Percentiles rank a stretch among this genome's conserved stretches.
These are phyloP conservation scores for Ganoderma lingzhi DNA, from an alignment of 1,284 basidiomycete species.

Conservation along the genomic window DNA sequence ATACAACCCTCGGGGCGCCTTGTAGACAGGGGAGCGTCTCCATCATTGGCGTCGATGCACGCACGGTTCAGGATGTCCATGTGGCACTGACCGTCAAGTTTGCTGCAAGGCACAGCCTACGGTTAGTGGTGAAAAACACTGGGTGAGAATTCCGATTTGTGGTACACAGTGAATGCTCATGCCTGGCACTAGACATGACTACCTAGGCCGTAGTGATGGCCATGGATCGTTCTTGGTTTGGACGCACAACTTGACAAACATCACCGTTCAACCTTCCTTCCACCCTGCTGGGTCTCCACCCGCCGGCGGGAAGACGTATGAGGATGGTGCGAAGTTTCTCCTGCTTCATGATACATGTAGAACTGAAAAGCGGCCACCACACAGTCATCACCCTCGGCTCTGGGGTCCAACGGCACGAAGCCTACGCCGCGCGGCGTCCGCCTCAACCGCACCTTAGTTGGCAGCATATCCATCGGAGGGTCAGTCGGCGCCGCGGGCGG, in stretches of 20 bases:
- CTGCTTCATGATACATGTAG: neutral
- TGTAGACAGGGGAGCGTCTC: constrained; percentile 56
- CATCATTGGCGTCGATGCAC: constrained; percentile 51
- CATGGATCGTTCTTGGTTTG: constrained; percentile 36
- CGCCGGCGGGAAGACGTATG: constrained; percentile 13
- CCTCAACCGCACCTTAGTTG: constrained; percentile 32
- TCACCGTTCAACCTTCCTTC: constrained; percentile 39
- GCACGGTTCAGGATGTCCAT: constrained; percentile 46
- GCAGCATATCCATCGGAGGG: constrained; percentile 40
- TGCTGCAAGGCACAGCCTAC: constrained; percentile 47
- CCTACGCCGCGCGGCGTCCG: constrained; percentile 46
- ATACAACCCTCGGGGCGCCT: constrained; percentile 45
- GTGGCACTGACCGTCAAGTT: constrained; percentile 47
- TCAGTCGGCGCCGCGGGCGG: constrained; percentile 49
- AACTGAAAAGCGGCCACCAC: neutral
- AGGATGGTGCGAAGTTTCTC: constrained; percentile 24
- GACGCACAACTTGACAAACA: constrained; percentile 39
- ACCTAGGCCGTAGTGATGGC: constrained; percentile 35
- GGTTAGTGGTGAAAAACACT: constrained; percentile 57
- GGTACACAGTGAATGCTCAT: neutral
- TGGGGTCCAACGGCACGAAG: constrained; percentile 55
- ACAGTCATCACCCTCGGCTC: constrained; percentile 50
- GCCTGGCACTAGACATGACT: constrained; percentile 33
- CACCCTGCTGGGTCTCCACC: constrained; percentile 31
- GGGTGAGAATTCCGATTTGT: constrained; percentile 41